Percentiles rank a stretch among this genome's conserved stretches.
phyloP scores from a whole-genome alignment of 257 asterid genomes.

The Eustoma russellianum region DNA sequence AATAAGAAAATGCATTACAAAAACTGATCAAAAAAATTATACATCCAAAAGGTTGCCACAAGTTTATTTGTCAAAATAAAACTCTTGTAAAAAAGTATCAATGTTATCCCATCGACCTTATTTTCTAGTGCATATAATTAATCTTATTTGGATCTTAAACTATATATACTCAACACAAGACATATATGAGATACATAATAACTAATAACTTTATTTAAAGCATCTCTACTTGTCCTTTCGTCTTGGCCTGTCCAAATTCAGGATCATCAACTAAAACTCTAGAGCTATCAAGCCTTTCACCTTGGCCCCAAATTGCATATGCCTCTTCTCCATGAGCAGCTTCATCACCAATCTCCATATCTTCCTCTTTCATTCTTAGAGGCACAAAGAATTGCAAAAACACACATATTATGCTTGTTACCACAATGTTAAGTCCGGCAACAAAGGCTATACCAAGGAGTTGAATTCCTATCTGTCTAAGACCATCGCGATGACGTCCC shows the following conservation, averaged over 20 bases:
- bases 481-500: slow-evolving; percentile 18
- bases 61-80: no score
- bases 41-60: no score
- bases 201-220: neutral
- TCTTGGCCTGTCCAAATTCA: neutral
- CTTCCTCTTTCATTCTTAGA: slow-evolving; percentile 46
- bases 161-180: no score
- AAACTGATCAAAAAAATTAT: no score
- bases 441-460: slow-evolving; percentile 27
- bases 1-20: no score
- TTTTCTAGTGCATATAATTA: no score
- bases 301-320: slow-evolving; percentile 56
- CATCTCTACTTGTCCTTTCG: neutral
- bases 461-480: slow-evolving; percentile 44
- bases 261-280: slow-evolving; percentile 29
- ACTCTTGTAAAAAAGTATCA: no score
- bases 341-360: slow-evolving; percentile 51
- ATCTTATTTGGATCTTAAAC: no score
- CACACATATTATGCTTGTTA: slow-evolving; percentile 33
- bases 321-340: slow-evolving; percentile 68
- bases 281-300: slow-evolving; percentile 40
- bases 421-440: slow-evolving; percentile 22
- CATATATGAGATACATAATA: no score
- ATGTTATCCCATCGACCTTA: no score
- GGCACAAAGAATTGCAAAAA: slow-evolving; percentile 32